phyloP scores from a whole-genome alignment of 1,284 basidiomycete genomes.

The Pseudomicrostroma phylloplanum region DNA sequence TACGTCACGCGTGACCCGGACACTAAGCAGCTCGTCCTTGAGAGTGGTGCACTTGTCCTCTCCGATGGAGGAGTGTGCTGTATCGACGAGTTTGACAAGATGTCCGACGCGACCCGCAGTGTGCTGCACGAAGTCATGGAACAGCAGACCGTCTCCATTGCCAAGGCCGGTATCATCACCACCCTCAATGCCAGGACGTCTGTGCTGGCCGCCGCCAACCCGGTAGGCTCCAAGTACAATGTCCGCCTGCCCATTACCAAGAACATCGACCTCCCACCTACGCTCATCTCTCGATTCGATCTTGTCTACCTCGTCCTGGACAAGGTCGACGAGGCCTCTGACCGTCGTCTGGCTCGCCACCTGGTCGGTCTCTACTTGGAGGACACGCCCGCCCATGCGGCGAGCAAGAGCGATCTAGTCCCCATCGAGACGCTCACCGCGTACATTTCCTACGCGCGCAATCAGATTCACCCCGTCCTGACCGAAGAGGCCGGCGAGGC shows the following conservation, averaged over 20 bases:
- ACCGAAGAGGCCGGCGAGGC: slow-evolving; percentile 78
- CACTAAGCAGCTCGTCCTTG: slow-evolving; percentile 98
- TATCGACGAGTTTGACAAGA: slow-evolving; percentile 99
- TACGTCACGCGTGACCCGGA: slow-evolving; percentile 99
- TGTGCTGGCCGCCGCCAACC: slow-evolving; percentile 94
- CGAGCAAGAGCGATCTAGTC: slow-evolving; percentile 60
- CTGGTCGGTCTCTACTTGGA: slow-evolving; percentile 89
- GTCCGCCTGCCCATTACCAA: slow-evolving; percentile 69
- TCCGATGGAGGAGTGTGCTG: slow-evolving; percentile 99
- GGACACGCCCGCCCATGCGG: slow-evolving; percentile 66
- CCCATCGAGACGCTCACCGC: slow-evolving; percentile 82
- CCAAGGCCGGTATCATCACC: slow-evolving; percentile 97
- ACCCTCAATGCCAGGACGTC: slow-evolving; percentile 98
- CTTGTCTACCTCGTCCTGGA: slow-evolving; percentile 95
- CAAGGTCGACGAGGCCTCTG: slow-evolving; percentile 74
- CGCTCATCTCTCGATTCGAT: slow-evolving; percentile 95
- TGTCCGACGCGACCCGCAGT: slow-evolving; percentile 96
- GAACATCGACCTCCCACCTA: slow-evolving; percentile 75
- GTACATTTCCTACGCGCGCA: slow-evolving; percentile 87
- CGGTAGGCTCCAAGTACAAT: slow-evolving; percentile 92
- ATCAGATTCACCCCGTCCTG: slow-evolving; percentile 81
- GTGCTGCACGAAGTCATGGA: slow-evolving; percentile 99
- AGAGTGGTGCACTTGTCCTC: slow-evolving; percentile 95
- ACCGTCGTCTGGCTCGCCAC: slow-evolving; percentile 85
- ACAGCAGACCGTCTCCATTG: slow-evolving; percentile 98